These are phyloP conservation scores for Isabelozyma gotoi DNA, from an alignment of 805 yeast genomes.

Conservation along the genomic window DNA sequence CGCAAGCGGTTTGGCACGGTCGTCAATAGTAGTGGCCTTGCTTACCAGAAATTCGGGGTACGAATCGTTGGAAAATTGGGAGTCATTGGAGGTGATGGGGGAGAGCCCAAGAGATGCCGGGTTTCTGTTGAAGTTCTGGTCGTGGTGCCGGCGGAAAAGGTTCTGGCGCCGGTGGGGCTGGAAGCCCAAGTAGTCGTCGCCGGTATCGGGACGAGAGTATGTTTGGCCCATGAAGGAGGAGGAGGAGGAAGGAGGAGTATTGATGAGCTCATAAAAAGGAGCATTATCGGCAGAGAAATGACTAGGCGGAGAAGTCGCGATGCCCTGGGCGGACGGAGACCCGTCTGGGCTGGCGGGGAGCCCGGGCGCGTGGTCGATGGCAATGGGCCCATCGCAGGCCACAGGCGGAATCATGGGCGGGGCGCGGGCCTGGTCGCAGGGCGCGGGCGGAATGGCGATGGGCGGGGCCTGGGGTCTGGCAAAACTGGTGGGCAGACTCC, in stretches of 20 bases:
- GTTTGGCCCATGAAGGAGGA: not conserved
- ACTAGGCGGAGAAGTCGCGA: not conserved
- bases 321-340: not conserved
- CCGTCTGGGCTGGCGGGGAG: not conserved
- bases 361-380: not conserved
- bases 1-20: not conserved
- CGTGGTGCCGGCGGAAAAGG: not conserved
- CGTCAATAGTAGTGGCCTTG: not conserved
- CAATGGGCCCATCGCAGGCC: not conserved
- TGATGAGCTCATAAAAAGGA: not conserved
- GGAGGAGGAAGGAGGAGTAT: not conserved
- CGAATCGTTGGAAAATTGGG: constrained; percentile 5
- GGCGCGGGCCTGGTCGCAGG: not conserved
- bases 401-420: too few species aligned
- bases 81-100: constrained; percentile 28
- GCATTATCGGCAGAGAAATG: not conserved
- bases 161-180: not conserved
- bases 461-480: too few species aligned
- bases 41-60: not conserved
- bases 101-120: constrained; percentile 18
- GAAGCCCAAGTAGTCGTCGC: not conserved
- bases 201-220: not conserved
- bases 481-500: too few species aligned
- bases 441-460: too few species aligned
- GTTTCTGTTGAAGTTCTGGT: constrained; percentile 7